Evolutionary conservation across 768 basidiomycete species (phyloP).

Genomic region (Suillus lakei): DNA sequence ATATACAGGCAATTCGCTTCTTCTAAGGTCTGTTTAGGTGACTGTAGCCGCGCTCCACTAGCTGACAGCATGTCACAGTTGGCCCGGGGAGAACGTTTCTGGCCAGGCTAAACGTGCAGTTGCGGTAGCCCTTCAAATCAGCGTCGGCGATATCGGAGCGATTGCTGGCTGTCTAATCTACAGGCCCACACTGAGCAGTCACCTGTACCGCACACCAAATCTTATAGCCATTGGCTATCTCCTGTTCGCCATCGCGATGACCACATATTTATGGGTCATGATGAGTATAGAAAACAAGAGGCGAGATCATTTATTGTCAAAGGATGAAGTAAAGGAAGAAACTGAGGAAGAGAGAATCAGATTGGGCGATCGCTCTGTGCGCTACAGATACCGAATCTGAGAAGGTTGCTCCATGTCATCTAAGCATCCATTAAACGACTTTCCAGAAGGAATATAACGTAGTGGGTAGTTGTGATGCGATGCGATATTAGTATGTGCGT

Average conservation of each 20-base stretch:
- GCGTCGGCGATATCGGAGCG: constrained; percentile 64
- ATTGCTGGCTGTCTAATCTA: constrained; percentile 62
- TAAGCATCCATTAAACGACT: constrained; percentile 9
- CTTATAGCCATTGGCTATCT: constrained; percentile 66
- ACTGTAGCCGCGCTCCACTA: not conserved
- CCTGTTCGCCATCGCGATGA: constrained; percentile 48
- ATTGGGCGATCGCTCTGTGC: constrained; percentile 35
- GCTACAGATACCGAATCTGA: constrained; percentile 35
- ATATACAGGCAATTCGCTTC: constrained; percentile 60
- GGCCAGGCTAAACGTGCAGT: constrained; percentile 70
- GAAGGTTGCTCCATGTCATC: not conserved
- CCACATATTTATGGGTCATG: constrained; percentile 49
- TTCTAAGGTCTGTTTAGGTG: constrained; percentile 49
- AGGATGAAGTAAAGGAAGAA: constrained; percentile 21
- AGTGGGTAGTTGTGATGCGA: constrained; percentile 17
- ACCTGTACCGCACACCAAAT: constrained; percentile 59
- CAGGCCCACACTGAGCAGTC: constrained; percentile 49
- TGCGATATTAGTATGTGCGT: constrained; percentile 12
- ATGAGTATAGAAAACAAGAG: constrained; percentile 57
- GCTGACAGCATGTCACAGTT: constrained; percentile 34
- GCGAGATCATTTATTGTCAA: constrained; percentile 36
- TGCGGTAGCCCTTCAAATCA: constrained; percentile 67
- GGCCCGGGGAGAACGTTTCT: constrained; percentile 72
- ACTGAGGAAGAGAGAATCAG: constrained; percentile 26
- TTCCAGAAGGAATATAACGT: constrained; percentile 23